phyloP scores from a whole-genome alignment of 208 protist genomes.

The Trypanosoma vivax region DNA sequence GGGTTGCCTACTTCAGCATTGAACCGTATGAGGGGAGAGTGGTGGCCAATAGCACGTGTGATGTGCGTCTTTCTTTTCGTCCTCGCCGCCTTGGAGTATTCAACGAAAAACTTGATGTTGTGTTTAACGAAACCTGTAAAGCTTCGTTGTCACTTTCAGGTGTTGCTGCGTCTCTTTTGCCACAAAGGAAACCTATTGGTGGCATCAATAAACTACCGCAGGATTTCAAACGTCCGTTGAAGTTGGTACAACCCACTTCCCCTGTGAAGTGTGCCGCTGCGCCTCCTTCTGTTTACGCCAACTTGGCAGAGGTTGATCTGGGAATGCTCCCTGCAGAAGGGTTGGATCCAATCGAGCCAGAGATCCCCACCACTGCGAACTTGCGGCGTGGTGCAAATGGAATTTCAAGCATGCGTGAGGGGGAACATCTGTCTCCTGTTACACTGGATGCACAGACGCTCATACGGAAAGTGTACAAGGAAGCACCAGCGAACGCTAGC shows the following conservation, averaged over 20 bases:
- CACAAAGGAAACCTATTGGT: slow-evolving; percentile 19
- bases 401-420: slow-evolving; percentile 9
- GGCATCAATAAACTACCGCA: slow-evolving; percentile 38
- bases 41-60: slow-evolving; percentile 20
- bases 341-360: slow-evolving; percentile 52
- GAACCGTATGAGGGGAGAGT: slow-evolving; percentile 41
- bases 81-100: slow-evolving; percentile 78
- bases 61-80: slow-evolving; percentile 70
- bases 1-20: slow-evolving; percentile 76
- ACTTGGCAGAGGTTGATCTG: slow-evolving; percentile 49
- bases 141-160: slow-evolving; percentile 51
- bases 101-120: slow-evolving; percentile 45
- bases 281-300: slow-evolving; percentile 4
- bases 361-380: slow-evolving; percentile 2
- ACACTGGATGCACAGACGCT: slow-evolving; percentile 74
- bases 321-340: slow-evolving; percentile 83
- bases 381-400: slow-evolving; percentile 18
- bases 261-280: background rate
- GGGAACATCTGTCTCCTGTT: slow-evolving; percentile 38
- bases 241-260: slow-evolving; percentile 3
- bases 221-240: slow-evolving; percentile 42
- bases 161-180: slow-evolving; percentile 26
- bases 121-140: slow-evolving; percentile 63
- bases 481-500: slow-evolving; percentile 57
- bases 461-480: slow-evolving; percentile 79